These are phyloP conservation scores for Mucuna pruriens DNA, from an alignment of 306 rosid species.

Conservation along the genomic window DNA sequence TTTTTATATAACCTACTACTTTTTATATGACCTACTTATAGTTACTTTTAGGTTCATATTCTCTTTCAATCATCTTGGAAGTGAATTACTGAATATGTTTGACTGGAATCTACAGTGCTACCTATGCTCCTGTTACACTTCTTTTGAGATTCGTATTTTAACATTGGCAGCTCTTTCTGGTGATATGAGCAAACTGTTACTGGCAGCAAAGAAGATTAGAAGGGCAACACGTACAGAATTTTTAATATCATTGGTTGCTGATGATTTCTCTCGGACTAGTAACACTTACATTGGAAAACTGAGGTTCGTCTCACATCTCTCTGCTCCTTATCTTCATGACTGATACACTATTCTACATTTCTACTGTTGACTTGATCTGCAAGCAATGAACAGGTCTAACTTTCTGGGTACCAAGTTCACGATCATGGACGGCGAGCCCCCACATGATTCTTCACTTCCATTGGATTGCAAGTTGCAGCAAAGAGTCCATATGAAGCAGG, in stretches of 20 bases:
- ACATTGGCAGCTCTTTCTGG: slow-evolving; percentile 73
- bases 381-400: slow-evolving; percentile 72
- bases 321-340: neutral
- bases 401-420: slow-evolving; percentile 90
- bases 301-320: slow-evolving; percentile 52
- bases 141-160: slow-evolving; percentile 6
- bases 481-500: slow-evolving; percentile 60
- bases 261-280: slow-evolving; percentile 76
- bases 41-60: neutral
- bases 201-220: slow-evolving; percentile 82
- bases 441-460: slow-evolving; percentile 53
- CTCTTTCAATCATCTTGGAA: slow-evolving; percentile 12
- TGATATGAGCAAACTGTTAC: slow-evolving; percentile 75
- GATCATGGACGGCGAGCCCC: slow-evolving; percentile 66
- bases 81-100: slow-evolving; percentile 17
- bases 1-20: neutral
- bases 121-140: neutral
- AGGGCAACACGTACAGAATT: slow-evolving; percentile 80
- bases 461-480: slow-evolving; percentile 54
- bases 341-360: slow-evolving; percentile 19
- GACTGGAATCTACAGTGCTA: slow-evolving; percentile 7
- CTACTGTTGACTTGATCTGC: slow-evolving; percentile 23
- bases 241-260: slow-evolving; percentile 67
- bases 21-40: too few relatives aligned
- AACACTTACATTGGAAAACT: slow-evolving; percentile 75